Percentiles rank a stretch among this genome's conserved stretches.
Evolutionary conservation across 176 grass and related monocot species (phyloP).

Genomic region (Sorghum bicolor): DNA sequence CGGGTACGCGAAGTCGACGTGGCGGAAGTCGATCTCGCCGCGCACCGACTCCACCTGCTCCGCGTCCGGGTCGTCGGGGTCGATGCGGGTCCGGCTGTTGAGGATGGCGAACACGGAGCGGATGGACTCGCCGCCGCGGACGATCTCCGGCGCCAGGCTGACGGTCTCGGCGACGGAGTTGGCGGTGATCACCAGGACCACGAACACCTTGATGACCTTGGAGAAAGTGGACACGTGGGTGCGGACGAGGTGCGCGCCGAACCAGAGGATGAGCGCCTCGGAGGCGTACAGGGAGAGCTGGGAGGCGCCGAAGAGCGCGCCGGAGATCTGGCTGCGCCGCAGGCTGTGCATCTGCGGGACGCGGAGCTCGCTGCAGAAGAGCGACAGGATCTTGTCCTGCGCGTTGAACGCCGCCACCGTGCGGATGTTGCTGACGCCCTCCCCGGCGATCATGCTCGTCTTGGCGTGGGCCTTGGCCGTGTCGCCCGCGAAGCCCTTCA

Average conservation of each 20-base stretch:
- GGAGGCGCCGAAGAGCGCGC: constrained; percentile 64
- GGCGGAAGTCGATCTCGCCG: constrained; percentile 71
- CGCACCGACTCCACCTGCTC: constrained; percentile 54
- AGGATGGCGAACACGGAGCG: constrained; percentile 75
- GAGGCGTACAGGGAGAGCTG: constrained; percentile 78
- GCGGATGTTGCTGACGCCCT: constrained; percentile 89
- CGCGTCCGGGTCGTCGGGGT: constrained; percentile 67
- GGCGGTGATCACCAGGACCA: constrained; percentile 85
- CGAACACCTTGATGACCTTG: constrained; percentile 94
- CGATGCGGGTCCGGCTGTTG: constrained; percentile 58
- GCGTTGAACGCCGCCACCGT: constrained; percentile 93
- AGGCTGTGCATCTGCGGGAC: constrained; percentile 74
- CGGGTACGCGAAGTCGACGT: constrained; percentile 80
- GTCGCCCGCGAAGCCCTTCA: constrained; percentile 78
- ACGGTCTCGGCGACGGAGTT: constrained; percentile 93
- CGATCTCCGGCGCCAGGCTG: constrained; percentile 75
- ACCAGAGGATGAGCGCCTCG: constrained; percentile 90
- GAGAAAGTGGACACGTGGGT: constrained; percentile 77
- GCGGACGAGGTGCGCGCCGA: constrained; percentile 68
- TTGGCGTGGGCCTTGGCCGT: constrained; percentile 87
- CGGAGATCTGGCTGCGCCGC: constrained; percentile 61
- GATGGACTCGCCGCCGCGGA: constrained; percentile 89
- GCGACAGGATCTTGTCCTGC: constrained; percentile 80
- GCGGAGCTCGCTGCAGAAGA: constrained; percentile 69
- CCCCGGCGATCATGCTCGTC: constrained; percentile 87